Evolutionary conservation across 352 stramenopile species (phyloP), one percentile per base, ranked within the genome.

Genomic region (Globisporangium cederbergense): DNA sequence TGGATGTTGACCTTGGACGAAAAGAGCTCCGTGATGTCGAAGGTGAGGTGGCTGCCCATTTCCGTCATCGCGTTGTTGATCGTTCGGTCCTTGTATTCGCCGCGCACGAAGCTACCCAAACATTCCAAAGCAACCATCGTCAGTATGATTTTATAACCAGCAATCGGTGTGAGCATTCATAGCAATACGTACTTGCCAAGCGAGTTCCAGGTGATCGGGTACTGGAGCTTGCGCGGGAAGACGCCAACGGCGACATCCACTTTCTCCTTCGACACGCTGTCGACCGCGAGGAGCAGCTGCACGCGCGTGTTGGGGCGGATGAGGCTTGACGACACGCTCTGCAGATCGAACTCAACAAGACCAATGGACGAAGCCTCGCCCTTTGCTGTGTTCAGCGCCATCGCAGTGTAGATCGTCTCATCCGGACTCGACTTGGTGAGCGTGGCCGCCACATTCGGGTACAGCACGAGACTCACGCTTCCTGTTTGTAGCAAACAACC

Each of bases 11-110:
- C 58, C 38, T 78, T 86, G 8, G 64, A 64, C 20, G 79, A 67
- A 25, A 93, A 84, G 22, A 90, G 68, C 57, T 95, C 86, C 3
- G 86, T 95, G 71, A 95, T 89, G 66, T 95, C 86, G 62, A 92
- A 93, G 20, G 74, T 70, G 50, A 93, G 63, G 66, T 90, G 78
- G 46, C 72, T 89, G 46, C 86, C 83, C 38, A 91, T 67, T 50
- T 79, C 71, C 3, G 78, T 75, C 9, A 58, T 43, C 11, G 75
- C 79, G 51, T 74, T 79, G 71, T 91, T 78, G 65, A 91, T 76
- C 56, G 87, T 66, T 32, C 77, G 71, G 18, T 87, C 52, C 22
- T 60, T 70, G 67, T 83, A 91, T 20, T 78, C 64, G 60, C 61
- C 60, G 2, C 51, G 52, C 28, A 67, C 53, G 57, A 80, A 77